Percentiles rank a stretch among this genome's conserved stretches.
Conservation (phyloP, 345 rosid genomes). For the Kandelia obovata region DNA sequence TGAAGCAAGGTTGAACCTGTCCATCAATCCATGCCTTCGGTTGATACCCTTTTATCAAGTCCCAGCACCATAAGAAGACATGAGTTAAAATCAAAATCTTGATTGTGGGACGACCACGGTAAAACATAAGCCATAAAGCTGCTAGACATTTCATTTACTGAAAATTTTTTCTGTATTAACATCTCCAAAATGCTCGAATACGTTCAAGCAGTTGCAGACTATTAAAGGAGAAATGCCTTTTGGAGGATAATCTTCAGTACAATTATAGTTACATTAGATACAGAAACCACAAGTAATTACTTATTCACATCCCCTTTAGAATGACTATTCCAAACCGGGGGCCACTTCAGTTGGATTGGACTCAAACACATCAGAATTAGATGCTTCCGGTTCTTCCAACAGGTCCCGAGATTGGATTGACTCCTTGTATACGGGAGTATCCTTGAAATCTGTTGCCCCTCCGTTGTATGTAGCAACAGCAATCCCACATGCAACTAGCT, state of each 20-base stretch:
- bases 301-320: not conserved
- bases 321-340: slow-evolving; percentile 74
- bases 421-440: slow-evolving; percentile 80
- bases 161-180: slow-evolving; percentile 14
- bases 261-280: not conserved
- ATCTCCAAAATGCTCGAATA: slow-evolving; percentile 13
- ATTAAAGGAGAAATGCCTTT: slow-evolving; percentile 15
- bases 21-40: too few species aligned
- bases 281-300: slow-evolving; percentile 4
- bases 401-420: slow-evolving; percentile 67
- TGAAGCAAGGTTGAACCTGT: too few species aligned
- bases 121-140: not conserved
- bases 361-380: slow-evolving; percentile 75
- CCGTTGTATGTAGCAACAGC: slow-evolving; percentile 84
- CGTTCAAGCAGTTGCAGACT: not conserved
- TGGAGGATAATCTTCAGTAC: not conserved
- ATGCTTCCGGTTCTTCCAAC: slow-evolving; percentile 70
- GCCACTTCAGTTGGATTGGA: slow-evolving; percentile 99
- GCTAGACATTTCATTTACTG: not conserved
- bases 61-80: not conserved
- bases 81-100: not conserved
- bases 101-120: not conserved
- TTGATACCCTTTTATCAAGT: too few species aligned
- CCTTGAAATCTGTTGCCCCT: slow-evolving; percentile 95
- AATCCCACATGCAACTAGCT: slow-evolving; percentile 79